A percentile compares a stretch with the other conserved stretches of the same genome.
phyloP scores from a whole-genome alignment of 495 filamentous ascomycete species.

The Tuber melanosporum region DNA sequence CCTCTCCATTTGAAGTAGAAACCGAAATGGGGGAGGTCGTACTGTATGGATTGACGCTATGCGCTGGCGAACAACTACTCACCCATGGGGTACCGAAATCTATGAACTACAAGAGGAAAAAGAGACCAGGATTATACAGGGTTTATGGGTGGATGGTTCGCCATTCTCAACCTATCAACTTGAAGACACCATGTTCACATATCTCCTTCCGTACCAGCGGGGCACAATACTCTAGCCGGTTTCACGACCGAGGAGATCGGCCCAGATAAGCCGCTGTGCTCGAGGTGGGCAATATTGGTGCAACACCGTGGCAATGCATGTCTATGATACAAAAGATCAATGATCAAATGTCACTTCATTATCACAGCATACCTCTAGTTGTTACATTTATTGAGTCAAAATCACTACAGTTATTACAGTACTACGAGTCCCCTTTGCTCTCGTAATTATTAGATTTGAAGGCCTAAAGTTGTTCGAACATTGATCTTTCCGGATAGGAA shows the following conservation, averaged over 20 bases:
- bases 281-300: neutral
- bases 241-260: neutral
- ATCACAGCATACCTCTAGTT: too few species aligned
- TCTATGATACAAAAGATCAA: neutral
- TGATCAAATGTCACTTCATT: neutral
- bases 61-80: neutral
- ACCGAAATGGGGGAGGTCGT: neutral
- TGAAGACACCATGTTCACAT: neutral
- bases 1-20: neutral
- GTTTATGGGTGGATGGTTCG: neutral
- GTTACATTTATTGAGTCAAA: neutral
- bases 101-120: neutral
- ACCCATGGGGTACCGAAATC: neutral
- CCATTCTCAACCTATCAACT: neutral
- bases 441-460: neutral
- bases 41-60: neutral
- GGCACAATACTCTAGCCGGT: neutral
- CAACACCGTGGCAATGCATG: neutral
- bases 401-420: too few species aligned
- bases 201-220: neutral
- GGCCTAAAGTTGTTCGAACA: neutral
- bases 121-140: neutral
- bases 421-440: neutral
- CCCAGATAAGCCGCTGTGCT: neutral
- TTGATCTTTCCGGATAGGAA: neutral